Conservation (phyloP, 2,329 filamentous ascomycete species). For the Fusarium nisikadoi region DNA sequence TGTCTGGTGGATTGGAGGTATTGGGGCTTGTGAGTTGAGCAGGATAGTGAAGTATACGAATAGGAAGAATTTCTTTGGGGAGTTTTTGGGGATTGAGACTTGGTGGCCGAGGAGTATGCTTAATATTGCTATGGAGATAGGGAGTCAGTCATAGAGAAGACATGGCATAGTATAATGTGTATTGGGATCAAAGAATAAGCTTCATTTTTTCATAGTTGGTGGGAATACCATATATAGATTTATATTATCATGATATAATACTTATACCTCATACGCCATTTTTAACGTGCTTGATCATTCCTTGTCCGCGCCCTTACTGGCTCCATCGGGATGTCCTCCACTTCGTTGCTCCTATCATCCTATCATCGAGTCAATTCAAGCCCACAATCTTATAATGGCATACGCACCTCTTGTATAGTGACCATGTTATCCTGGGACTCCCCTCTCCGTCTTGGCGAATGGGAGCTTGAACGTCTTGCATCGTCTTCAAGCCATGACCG, state of each 20-base stretch:
- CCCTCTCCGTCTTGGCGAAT: background rate
- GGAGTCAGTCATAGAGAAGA: background rate
- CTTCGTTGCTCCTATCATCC: background rate
- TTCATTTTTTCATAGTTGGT: accelerated
- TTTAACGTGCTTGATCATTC: background rate
- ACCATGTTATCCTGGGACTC: constrained; percentile 3
- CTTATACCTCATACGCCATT: accelerated
- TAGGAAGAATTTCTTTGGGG: constrained; percentile 17
- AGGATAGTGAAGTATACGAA: constrained; percentile 39
- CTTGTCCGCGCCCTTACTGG: background rate
- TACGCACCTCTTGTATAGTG: background rate
- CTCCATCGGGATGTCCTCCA: background rate
- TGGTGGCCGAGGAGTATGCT: constrained; percentile 54
- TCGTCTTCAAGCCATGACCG: background rate
- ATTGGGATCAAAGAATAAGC: accelerated
- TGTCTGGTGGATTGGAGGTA: constrained; percentile 54
- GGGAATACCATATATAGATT: background rate
- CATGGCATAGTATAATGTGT: too few species aligned
- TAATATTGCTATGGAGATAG: constrained; percentile 21
- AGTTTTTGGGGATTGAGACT: background rate
- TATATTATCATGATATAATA: background rate
- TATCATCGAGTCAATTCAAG: background rate
- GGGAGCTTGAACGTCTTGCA: background rate
- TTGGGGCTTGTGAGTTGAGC: constrained; percentile 50
- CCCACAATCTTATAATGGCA: accelerated